phyloP scores from a whole-genome alignment of 176 grass and related monocot species.

The Oryza nivara region DNA sequence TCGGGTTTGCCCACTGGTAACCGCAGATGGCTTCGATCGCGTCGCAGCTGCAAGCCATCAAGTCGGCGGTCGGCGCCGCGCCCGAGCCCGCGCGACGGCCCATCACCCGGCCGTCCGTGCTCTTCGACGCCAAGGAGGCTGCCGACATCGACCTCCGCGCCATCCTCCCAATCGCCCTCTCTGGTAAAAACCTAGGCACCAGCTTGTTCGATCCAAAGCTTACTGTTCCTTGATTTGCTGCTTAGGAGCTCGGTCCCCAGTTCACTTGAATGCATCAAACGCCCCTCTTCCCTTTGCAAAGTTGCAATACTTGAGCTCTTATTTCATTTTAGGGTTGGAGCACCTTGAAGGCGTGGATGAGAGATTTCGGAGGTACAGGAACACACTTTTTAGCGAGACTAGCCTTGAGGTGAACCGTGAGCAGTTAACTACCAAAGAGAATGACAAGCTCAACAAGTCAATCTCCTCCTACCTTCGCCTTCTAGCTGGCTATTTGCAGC shows the following conservation, averaged over 20 bases:
- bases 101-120: slow-evolving; percentile 69
- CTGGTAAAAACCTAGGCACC: slow-evolving; percentile 39
- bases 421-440: slow-evolving; percentile 68
- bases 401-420: slow-evolving; percentile 84
- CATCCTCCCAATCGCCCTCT: slow-evolving; percentile 78
- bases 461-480: slow-evolving; percentile 76
- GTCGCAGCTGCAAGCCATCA: slow-evolving; percentile 83
- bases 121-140: slow-evolving; percentile 75
- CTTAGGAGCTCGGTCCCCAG: not conserved
- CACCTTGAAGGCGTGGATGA: slow-evolving; percentile 58
- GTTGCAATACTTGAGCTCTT: not conserved
- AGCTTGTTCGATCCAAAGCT: not conserved
- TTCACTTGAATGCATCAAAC: not conserved
- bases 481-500: slow-evolving; percentile 76
- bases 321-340: slow-evolving; percentile 69
- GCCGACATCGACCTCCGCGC: slow-evolving; percentile 75
- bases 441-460: slow-evolving; percentile 82
- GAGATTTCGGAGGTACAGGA: slow-evolving; percentile 62
- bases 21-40: slow-evolving; percentile 58
- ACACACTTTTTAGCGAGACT: slow-evolving; percentile 77
- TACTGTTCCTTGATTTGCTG: not conserved
- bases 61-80: slow-evolving; percentile 54
- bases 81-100: slow-evolving; percentile 49
- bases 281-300: slow-evolving; percentile 1
- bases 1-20: not conserved